phyloP scores from a whole-genome alignment of 108 stramenopile genomes.

The Mediolabrus comicus region DNA sequence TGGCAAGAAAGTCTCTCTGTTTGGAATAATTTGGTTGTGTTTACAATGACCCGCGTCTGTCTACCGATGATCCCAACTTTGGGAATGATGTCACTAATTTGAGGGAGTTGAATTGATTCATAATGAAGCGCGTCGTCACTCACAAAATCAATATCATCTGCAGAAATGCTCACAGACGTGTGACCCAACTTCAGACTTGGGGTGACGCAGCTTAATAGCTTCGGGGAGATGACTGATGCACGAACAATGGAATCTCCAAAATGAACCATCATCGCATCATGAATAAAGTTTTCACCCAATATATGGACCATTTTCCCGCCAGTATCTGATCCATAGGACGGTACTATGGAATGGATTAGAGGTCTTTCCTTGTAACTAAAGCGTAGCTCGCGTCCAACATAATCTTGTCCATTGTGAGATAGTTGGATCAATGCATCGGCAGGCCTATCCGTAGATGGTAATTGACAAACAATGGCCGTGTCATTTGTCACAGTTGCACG shows the following conservation, averaged over 20 bases:
- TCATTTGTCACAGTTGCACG: constrained; percentile 11
- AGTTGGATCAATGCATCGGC: constrained; percentile 21
- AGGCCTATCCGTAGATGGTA: constrained; percentile 8
- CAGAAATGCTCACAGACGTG: constrained; percentile 13
- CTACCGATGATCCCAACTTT: constrained; percentile 13
- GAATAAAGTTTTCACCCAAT: constrained; percentile 30
- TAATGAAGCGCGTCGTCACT: constrained; percentile 19
- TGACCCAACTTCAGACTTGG: constrained; percentile 8
- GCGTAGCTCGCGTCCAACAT: background rate
- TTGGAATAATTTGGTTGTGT: constrained; percentile 16
- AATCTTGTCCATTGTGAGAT: constrained; percentile 41
- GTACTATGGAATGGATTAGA: constrained; percentile 23
- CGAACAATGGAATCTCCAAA: constrained; percentile 20
- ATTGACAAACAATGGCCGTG: constrained; percentile 10
- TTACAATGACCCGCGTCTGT: constrained; percentile 15
- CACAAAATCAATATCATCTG: constrained; percentile 15
- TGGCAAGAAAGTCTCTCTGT: constrained; percentile 20
- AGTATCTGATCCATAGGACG: constrained; percentile 33
- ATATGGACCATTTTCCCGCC: constrained; percentile 41
- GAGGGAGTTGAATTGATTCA: constrained; percentile 26
- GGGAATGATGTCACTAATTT: constrained; percentile 25
- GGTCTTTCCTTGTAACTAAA: constrained; percentile 41
- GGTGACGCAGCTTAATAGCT: constrained; percentile 18
- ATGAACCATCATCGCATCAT: constrained; percentile 10
- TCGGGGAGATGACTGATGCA: constrained; percentile 26